A percentile compares a stretch with the other conserved stretches of the same genome.
Conservation (phyloP, 176 grass and related monocot species). For the Phyllostachys edulis region DNA sequence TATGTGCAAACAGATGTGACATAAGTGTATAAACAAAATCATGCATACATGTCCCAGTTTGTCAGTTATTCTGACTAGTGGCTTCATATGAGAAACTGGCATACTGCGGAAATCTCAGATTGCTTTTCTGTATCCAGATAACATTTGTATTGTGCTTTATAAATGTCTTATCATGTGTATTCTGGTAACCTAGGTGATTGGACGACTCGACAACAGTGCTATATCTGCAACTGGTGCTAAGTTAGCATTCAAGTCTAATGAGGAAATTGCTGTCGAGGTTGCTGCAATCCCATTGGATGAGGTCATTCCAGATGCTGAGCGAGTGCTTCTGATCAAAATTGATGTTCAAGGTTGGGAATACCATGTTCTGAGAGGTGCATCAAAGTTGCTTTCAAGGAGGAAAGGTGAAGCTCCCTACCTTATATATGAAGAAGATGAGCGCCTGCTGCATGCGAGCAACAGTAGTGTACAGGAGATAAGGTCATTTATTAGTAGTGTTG, state of each 20-base stretch:
- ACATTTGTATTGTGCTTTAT: neutral
- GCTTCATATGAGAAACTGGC: neutral
- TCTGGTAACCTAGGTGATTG: constrained; percentile 64
- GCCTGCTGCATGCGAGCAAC: constrained; percentile 80
- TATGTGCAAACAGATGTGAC: constrained; percentile 12
- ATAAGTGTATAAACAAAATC: neutral
- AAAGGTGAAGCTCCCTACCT: constrained; percentile 85
- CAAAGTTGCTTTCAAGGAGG: constrained; percentile 57
- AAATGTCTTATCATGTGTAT: neutral
- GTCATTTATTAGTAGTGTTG: constrained; percentile 75
- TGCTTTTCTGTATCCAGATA: constrained; percentile 21
- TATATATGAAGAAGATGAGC: constrained; percentile 95
- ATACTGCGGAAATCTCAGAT: constrained; percentile 9
- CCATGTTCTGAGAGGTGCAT: constrained; percentile 76
- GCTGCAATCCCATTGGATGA: constrained; percentile 82
- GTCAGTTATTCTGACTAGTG: neutral
- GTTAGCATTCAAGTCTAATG: constrained; percentile 81
- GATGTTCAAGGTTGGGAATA: constrained; percentile 98
- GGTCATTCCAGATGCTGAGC: constrained; percentile 62
- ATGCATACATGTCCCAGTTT: neutral
- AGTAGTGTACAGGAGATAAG: constrained; percentile 68
- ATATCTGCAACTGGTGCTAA: constrained; percentile 95
- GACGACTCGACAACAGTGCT: constrained; percentile 91
- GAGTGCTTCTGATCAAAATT: constrained; percentile 76
- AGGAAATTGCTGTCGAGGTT: constrained; percentile 68